Conservation (phyloP, 768 basidiomycete species). For the Solioccasus polychromus region DNA sequence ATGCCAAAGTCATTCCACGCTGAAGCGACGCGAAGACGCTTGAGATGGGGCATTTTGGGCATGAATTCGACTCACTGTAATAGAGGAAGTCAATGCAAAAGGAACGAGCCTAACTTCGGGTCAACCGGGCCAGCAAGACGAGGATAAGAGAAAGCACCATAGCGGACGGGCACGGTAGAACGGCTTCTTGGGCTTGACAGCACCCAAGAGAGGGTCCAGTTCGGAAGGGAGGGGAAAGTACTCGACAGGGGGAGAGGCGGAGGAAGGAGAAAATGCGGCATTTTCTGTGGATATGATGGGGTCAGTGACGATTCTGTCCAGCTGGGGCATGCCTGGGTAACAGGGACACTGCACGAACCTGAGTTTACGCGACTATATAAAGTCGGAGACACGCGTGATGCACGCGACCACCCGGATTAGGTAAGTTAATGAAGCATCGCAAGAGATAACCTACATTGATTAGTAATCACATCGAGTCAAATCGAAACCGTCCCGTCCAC, state of each 20-base stretch:
- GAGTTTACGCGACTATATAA: constrained; percentile 22
- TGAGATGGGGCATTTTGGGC: background rate
- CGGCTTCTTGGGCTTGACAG: constrained; percentile 35
- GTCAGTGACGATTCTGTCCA: constrained; percentile 32
- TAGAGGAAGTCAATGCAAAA: constrained; percentile 59
- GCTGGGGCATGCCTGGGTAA: constrained; percentile 18
- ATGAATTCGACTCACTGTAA: constrained; percentile 51
- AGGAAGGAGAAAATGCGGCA: constrained; percentile 23
- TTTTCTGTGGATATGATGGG: constrained; percentile 36
- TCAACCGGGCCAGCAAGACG: constrained; percentile 4
- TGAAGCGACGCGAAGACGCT: constrained; percentile 28
- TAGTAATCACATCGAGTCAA: too few species aligned
- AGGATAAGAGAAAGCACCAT: constrained; percentile 32
- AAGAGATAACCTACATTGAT: too few species aligned
- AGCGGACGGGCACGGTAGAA: constrained; percentile 50
- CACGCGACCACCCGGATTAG: constrained; percentile 13
- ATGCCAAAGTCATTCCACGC: constrained; percentile 79
- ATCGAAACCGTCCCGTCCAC: background rate
- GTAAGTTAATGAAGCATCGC: constrained; percentile 2
- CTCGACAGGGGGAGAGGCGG: constrained; percentile 19
- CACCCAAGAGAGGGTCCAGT: constrained; percentile 31
- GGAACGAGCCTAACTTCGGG: constrained; percentile 59
- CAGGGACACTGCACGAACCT: too few species aligned
- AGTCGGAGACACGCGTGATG: constrained; percentile 18
- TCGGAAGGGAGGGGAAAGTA: constrained; percentile 18